Percentiles rank a stretch among this genome's conserved stretches.
phyloP scores from a whole-genome alignment of 305 asterid genomes.

The Fraxinus latifolia region DNA sequence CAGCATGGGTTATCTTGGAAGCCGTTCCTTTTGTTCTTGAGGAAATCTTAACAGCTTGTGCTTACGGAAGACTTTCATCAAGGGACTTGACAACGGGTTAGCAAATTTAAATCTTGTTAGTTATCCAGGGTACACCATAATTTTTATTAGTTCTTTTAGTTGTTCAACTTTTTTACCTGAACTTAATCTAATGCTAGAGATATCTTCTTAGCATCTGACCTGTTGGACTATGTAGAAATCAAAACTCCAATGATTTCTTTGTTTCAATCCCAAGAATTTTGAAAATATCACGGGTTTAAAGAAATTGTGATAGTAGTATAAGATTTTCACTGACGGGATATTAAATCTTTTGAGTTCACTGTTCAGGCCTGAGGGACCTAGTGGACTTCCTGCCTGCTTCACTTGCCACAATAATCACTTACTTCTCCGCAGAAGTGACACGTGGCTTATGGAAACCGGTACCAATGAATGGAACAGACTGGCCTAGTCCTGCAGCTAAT shows the following conservation, averaged over 20 bases:
- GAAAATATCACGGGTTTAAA: background rate
- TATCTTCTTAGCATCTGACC: background rate
- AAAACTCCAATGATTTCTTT: background rate
- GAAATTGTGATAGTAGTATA: background rate
- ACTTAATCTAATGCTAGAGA: background rate
- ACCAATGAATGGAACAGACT: conserved; percentile 34
- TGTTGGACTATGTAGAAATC: background rate
- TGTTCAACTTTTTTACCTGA: background rate
- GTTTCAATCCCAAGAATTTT: background rate
- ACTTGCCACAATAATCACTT: conserved; percentile 28
- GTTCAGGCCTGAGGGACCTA: conserved; percentile 31
- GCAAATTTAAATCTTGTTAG: conserved; percentile 1
- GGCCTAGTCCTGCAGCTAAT: conserved; percentile 37
- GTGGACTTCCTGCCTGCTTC: conserved; percentile 35
- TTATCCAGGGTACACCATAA: background rate
- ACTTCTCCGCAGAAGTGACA: conserved; percentile 30
- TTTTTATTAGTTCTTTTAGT: background rate
- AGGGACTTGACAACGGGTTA: conserved; percentile 32
- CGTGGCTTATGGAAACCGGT: conserved; percentile 34
- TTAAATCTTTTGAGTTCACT: conserved; percentile 3
- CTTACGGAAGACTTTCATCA: conserved; percentile 28
- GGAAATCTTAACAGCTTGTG: conserved; percentile 28
- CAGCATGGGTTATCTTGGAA: conserved; percentile 34
- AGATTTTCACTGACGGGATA: background rate
- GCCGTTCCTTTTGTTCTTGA: conserved; percentile 32